Base-by-base conservation (phyloP, 495 filamentous ascomycete species). In the Articulospora tetracladia region DNA sequence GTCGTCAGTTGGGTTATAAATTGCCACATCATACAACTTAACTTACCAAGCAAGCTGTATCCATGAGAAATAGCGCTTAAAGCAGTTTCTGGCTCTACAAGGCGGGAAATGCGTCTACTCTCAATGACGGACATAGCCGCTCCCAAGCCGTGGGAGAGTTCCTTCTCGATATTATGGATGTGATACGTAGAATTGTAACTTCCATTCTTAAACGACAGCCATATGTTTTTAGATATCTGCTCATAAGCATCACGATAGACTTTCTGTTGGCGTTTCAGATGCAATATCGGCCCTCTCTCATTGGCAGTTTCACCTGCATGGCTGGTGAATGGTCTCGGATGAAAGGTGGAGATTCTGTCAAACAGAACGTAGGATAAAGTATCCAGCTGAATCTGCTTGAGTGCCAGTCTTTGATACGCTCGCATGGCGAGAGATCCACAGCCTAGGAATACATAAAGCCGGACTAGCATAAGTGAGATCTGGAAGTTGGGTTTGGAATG, bases 371-470 rank as follows among this genome's bases (percentile, higher is more conserved):
- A 71, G 7, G 73, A 74, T 26, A 84, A 63, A 1, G 78, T 73
- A 53, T 81, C 80, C 8, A 76, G 70, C 26, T 81, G 76, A 0
- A 75, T 74, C 23, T 79, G 72, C 66, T 84, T 84, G 13, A 82
- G 68, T 19, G 70, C 73, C 20, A 80, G 70, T 0, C 69, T 64
- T 12, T 68, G 61, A 72, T 78, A 81, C 27, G n/a, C 78, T 59
- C 32, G 72, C 62, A 58, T 70, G 56, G 34, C 79, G 73, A 56
- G 68, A 67, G 4, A 73, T 69, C 19, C 74, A 68, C 46, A 74
- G 75, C 44, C 81, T 72, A 60, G 78, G 70, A 25, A 74, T 52
- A 27, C 78, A 60, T 79, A 79, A 20, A 83, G 63, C 60, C 78
- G 73, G 11, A 73, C 64, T 1, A 83, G 70, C 13, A 82, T 56